phyloP scores from a whole-genome alignment of 306 rosid species.

The Rubus parviflorus region DNA sequence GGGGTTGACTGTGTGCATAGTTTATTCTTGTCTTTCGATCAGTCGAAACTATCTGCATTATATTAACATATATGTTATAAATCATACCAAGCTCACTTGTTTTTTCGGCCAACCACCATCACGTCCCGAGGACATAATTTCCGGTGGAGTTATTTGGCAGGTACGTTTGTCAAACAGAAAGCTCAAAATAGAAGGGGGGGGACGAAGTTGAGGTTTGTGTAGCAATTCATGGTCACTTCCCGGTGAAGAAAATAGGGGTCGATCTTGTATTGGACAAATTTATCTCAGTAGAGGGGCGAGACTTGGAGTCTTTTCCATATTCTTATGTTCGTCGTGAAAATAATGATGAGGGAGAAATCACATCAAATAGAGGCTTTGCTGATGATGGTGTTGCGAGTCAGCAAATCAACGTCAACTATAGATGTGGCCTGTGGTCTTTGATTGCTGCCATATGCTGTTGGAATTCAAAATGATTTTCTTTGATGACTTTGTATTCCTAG shows the following conservation, averaged over 20 bases:
- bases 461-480: neutral
- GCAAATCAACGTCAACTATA: neutral
- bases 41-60: neutral
- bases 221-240: neutral
- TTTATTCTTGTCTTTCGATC: slow-evolving; percentile 5
- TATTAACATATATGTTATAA: slow-evolving; percentile 5
- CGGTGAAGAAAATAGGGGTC: slow-evolving; percentile 22
- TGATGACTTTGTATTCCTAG: neutral
- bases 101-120: neutral
- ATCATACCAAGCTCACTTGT: neutral
- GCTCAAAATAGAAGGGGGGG: slow-evolving; percentile 18
- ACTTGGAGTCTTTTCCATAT: neutral
- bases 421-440: neutral
- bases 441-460: neutral
- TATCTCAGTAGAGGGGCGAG: neutral
- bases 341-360: neutral
- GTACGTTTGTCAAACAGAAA: slow-evolving; percentile 8
- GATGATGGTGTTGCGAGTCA: neutral
- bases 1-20: slow-evolving; percentile 4
- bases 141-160: slow-evolving; percentile 30
- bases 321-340: neutral
- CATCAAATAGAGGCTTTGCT: neutral
- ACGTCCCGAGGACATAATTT: neutral
- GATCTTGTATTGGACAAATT: neutral
- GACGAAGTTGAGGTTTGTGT: slow-evolving; percentile 19